Evolutionary conservation across 1,284 basidiomycete species (phyloP).

Genomic region (Rhodotorula sp.): DNA sequence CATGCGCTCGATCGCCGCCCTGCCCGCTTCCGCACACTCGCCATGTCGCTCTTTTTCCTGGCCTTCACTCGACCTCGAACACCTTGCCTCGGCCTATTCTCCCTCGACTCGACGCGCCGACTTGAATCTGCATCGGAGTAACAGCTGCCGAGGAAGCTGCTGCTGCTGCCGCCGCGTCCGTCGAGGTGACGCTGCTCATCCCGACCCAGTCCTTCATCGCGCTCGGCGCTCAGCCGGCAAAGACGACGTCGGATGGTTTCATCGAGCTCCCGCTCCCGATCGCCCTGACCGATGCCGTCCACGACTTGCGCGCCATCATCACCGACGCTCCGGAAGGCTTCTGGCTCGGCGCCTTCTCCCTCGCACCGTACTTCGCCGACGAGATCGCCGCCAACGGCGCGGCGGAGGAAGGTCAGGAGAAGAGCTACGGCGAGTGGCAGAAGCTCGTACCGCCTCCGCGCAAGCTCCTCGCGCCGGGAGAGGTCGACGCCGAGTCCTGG

Average conservation of each 20-base stretch:
- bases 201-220: constrained; percentile 32
- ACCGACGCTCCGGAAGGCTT: constrained; percentile 46
- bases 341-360: constrained; percentile 46
- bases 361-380: constrained; percentile 41
- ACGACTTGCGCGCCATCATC: constrained; percentile 43
- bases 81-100: not conserved
- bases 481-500: constrained; percentile 26
- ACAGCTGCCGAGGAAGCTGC: not conserved
- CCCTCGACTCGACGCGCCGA: not conserved
- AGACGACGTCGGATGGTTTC: constrained; percentile 11
- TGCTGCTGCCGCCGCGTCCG: not conserved
- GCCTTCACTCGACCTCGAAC: not conserved
- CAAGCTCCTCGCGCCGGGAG: constrained; percentile 6
- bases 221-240: constrained; percentile 5
- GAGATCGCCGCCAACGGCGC: constrained; percentile 9
- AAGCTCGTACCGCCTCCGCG: constrained; percentile 11
- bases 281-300: constrained; percentile 39
- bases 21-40: not conserved
- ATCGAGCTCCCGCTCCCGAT: constrained; percentile 33
- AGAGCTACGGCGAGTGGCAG: constrained; percentile 24
- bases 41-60: not conserved
- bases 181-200: constrained; percentile 32
- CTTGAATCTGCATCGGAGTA: not conserved
- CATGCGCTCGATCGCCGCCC: no score
- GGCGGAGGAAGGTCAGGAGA: constrained; percentile 5